A percentile compares a stretch with the other conserved stretches of the same genome.
phyloP scores from a whole-genome alignment of 202 grass and related monocot genomes.

The Panicum virgatum region DNA sequence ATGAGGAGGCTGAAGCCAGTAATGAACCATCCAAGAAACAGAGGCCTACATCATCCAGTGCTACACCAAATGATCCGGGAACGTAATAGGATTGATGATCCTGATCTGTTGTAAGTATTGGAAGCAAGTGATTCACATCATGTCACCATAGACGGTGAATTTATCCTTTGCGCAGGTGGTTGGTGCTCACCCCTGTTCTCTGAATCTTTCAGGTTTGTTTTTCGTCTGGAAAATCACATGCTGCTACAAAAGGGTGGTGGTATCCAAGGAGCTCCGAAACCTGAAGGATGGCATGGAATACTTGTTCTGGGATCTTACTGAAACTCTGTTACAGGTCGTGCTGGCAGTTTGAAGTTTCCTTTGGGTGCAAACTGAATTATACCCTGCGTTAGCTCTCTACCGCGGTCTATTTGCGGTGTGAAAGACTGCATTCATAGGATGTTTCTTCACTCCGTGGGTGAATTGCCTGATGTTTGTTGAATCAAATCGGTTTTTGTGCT shows the following conservation, averaged over 20 bases:
- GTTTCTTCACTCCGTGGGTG: background rate
- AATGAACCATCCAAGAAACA: constrained; percentile 36
- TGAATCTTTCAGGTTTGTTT: constrained; percentile 15
- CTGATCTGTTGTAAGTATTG: constrained; percentile 14
- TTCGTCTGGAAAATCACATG: constrained; percentile 8
- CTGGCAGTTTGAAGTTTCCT: background rate
- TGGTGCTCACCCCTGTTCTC: background rate
- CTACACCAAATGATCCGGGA: background rate
- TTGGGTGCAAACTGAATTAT: background rate
- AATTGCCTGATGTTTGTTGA: background rate
- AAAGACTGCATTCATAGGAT: background rate
- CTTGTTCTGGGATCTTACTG: background rate
- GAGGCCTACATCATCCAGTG: constrained; percentile 22
- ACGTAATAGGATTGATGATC: background rate
- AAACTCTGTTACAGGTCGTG: background rate
- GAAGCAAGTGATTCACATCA: background rate
- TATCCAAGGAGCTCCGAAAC: background rate
- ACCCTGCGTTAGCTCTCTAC: background rate
- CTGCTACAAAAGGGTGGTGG: background rate
- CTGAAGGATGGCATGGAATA: background rate
- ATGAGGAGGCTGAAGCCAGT: constrained; percentile 28
- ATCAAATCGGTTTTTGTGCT: background rate
- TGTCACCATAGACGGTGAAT: background rate
- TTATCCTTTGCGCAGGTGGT: background rate
- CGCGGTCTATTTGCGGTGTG: background rate